These are phyloP conservation scores for Penicillium sp. DNA, from an alignment of 2,329 filamentous ascomycete genomes.

Conservation along the genomic window DNA sequence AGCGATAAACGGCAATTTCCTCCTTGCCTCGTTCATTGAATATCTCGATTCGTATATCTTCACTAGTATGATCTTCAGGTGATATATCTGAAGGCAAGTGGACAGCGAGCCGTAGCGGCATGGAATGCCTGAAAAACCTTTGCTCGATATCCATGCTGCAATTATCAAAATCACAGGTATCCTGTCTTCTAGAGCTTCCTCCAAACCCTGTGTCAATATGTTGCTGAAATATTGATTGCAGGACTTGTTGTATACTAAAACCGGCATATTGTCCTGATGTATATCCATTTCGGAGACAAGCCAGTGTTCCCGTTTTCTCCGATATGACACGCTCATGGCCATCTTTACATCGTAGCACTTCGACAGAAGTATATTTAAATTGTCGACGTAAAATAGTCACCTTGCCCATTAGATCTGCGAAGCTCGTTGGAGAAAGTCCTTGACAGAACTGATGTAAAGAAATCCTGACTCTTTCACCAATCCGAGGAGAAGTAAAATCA, in stretches of 20 bases:
- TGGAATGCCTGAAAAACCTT: constrained; percentile 28
- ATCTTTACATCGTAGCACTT: not conserved
- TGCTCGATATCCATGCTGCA: constrained; percentile 22
- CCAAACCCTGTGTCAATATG: not conserved
- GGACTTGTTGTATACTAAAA: not conserved
- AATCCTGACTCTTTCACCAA: not conserved
- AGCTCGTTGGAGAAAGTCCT: not conserved
- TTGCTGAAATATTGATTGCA: constrained; percentile 1
- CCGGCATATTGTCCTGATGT: not conserved
- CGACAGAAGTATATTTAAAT: not conserved
- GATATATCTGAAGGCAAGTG: constrained; percentile 4
- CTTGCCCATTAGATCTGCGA: not conserved
- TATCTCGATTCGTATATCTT: constrained; percentile 19
- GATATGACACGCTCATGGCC: not conserved
- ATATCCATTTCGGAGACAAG: not conserved
- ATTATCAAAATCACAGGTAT: not conserved
- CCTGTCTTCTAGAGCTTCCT: not conserved
- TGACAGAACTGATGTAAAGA: constrained; percentile 2
- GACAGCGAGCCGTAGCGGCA: constrained; percentile 27
- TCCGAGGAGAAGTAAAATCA: not conserved
- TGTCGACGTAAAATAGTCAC: constrained; percentile 8
- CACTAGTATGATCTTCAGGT: constrained; percentile 22
- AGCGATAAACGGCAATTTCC: constrained; percentile 28
- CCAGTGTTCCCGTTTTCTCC: not conserved
- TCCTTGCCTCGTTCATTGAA: constrained; percentile 18